phyloP scores from a whole-genome alignment of 768 basidiomycete species.

The Suillus decipiens region DNA sequence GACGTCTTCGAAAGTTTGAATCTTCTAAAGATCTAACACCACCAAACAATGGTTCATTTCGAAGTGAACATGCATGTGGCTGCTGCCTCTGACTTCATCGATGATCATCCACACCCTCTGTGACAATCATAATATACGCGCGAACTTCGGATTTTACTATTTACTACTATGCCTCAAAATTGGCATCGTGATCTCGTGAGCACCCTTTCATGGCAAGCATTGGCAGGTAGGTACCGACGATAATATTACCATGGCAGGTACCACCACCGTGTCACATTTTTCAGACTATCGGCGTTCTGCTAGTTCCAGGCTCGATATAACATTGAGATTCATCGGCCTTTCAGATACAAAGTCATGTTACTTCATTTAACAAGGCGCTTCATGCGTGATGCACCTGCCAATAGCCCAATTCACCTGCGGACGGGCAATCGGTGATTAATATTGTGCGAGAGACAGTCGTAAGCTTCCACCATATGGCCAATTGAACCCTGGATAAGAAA shows the following conservation, averaged over 20 bases:
- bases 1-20: too few relatives aligned
- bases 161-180: background rate
- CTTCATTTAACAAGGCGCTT: background rate
- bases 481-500: background rate
- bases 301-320: background rate
- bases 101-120: background rate
- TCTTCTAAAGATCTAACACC: too few relatives aligned
- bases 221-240: background rate
- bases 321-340: background rate
- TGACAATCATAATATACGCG: background rate
- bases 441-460: background rate
- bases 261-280: background rate
- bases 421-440: background rate
- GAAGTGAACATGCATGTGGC: too few relatives aligned
- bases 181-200: background rate
- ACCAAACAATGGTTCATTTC: too few relatives aligned
- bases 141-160: background rate
- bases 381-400: background rate
- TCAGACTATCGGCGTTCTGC: background rate
- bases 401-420: background rate
- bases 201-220: background rate
- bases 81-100: too few relatives aligned
- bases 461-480: background rate
- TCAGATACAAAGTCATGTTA: background rate
- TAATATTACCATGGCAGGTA: too few relatives aligned